Conservation (phyloP, 768 basidiomycete species). For the Russula abietina region DNA sequence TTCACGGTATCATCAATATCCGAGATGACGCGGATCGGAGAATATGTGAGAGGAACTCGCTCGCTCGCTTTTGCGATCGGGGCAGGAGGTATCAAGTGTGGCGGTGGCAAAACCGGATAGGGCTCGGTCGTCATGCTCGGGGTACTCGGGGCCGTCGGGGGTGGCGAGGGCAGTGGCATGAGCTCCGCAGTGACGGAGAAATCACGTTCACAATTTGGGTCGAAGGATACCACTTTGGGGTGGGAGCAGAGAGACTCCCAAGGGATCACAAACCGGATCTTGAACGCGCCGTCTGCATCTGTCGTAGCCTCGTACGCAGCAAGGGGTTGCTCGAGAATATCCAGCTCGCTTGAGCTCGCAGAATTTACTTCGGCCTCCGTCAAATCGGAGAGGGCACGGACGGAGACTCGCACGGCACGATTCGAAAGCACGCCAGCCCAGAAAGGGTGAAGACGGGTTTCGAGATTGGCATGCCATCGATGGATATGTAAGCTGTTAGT, state of each 20-base stretch:
- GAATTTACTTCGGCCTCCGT: constrained; percentile 25
- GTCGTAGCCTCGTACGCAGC: constrained; percentile 49
- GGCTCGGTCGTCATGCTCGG: constrained; percentile 5
- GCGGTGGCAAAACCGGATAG: constrained; percentile 1
- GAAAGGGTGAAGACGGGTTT: constrained; percentile 69
- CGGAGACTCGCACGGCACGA: constrained; percentile 53
- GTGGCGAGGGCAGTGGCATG: constrained; percentile 34
- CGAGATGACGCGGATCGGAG: constrained; percentile 73
- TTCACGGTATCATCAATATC: constrained; percentile 96
- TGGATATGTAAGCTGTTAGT: constrained; percentile 34
- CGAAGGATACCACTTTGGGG: constrained; percentile 53
- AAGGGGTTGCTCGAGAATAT: constrained; percentile 36
- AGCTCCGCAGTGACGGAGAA: constrained; percentile 51
- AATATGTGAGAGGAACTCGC: constrained; percentile 45
- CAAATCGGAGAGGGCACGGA: constrained; percentile 44
- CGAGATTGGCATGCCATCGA: constrained; percentile 67
- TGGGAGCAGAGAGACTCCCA: constrained; percentile 68
- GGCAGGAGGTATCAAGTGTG: neutral
- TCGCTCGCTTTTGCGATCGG: constrained; percentile 27
- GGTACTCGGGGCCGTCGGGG: constrained; percentile 25
- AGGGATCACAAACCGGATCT: constrained; percentile 50
- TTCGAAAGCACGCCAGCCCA: constrained; percentile 69
- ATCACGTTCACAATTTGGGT: constrained; percentile 40
- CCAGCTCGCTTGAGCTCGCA: constrained; percentile 24
- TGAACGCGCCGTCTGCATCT: constrained; percentile 66